These are phyloP conservation scores for Tulasnella sp. DNA, from an alignment of 768 basidiomycete species.

Conservation along the genomic window DNA sequence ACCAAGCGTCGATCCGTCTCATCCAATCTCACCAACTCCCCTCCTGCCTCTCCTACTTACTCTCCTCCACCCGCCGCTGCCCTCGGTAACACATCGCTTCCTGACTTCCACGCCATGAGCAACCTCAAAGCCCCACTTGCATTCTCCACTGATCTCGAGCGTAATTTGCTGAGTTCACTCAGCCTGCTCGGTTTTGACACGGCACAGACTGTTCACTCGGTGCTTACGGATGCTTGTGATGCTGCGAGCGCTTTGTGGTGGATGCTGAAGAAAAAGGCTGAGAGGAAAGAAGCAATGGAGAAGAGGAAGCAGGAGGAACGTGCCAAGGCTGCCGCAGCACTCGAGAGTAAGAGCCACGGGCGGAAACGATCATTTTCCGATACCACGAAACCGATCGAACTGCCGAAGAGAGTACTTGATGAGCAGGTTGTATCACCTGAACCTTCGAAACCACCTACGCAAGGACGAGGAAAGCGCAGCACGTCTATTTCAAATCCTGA, in stretches of 20 bases:
- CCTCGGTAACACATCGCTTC: conserved; percentile 20
- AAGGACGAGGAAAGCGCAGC: not conserved
- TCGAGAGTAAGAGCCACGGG: not conserved
- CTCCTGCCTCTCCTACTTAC: conserved; percentile 18
- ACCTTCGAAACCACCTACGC: not conserved
- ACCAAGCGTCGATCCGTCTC: conserved; percentile 95
- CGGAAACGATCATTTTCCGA: conserved; percentile 22
- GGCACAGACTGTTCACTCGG: conserved; percentile 90
- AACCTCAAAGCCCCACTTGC: conserved; percentile 51
- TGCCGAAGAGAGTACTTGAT: not conserved
- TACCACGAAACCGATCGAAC: conserved; percentile 26
- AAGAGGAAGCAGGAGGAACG: conserved; percentile 11
- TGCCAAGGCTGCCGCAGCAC: conserved; percentile 6
- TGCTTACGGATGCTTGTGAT: conserved; percentile 85
- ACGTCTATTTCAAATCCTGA: not conserved
- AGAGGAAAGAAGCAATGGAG: conserved; percentile 36
- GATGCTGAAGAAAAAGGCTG: conserved; percentile 79
- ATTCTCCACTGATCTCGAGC: conserved; percentile 77
- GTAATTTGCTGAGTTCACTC: conserved; percentile 63
- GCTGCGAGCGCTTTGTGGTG: conserved; percentile 88
- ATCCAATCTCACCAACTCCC: conserved; percentile 43
- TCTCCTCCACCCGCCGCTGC: conserved; percentile 9
- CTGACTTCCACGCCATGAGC: conserved; percentile 31
- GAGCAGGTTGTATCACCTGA: not conserved
- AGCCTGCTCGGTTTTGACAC: conserved; percentile 78